Base-by-base conservation (phyloP, 768 basidiomycete genomes). In the Rhizopogon vulgaris region DNA sequence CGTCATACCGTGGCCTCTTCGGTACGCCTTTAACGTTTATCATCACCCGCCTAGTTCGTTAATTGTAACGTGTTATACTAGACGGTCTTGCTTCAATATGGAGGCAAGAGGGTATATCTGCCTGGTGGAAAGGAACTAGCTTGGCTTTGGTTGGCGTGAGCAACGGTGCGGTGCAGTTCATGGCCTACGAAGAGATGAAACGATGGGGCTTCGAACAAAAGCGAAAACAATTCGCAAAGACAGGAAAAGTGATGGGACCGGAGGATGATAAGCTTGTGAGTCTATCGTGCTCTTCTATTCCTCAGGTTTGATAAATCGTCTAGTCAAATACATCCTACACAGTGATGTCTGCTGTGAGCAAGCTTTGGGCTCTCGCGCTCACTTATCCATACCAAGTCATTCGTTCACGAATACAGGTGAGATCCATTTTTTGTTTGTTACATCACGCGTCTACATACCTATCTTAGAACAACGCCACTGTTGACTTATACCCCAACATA, bases 341-440 rank as follows among this genome's bases (percentile, higher is more conserved):
- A 7, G 56, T 90, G 37, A 95, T 97, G 81, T 95, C 92, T 0
- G 95, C 90, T 17, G 77, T 80, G 22, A 94, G 93, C 58, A 98
- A 98, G 69, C 71, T 96, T 5, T 77, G 79, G 18, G 92, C 96
- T 0, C 80, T 98, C 38, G 70, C 80, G 5, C 58, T 84, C 18
- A 99, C 96, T 32, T 99, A 99, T 67, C 96, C 96, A 7, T 98
- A 98, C 67, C 96, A 99, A 71, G 96, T 99, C 40, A 77, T 99
- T 38, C 83, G 95, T 49, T 94, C 95, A 2, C 82, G 94, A 47
- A 80, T 98, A 65, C 95, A 98, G 70, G 94, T 92, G 52, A 32
- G 77, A 64, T 14, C 17, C 1, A 54, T 28, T 50, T 38, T n/a
- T 38, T 41, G 9, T 52, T 30, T 47, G 15, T 24, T 47, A 48